Conservation (phyloP, 805 yeast genomes). For the Danielia reshetovae region DNA sequence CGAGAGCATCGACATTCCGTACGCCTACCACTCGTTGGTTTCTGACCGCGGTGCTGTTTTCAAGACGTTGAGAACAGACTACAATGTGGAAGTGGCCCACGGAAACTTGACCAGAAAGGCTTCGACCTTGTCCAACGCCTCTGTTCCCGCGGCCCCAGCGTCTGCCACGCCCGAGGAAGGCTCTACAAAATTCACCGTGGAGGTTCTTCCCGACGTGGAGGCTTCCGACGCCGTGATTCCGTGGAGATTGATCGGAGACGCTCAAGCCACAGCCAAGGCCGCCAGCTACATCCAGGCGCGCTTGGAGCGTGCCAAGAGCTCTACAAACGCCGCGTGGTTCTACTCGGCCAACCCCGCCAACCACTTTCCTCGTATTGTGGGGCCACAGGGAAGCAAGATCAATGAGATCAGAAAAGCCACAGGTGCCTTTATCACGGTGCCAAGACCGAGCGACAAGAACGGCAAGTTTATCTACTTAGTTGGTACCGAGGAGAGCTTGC, state of each 20-base stretch:
- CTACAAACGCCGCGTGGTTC: conserved; percentile 55
- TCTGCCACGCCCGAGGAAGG: conserved; percentile 40
- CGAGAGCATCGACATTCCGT: conserved; percentile 54
- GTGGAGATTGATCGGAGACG: conserved; percentile 64
- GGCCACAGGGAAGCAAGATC: conserved; percentile 70
- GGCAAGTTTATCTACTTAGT: conserved; percentile 54
- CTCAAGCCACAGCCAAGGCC: conserved; percentile 48
- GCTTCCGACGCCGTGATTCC: conserved; percentile 39
- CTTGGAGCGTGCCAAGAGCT: conserved; percentile 43
- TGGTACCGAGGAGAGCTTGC: conserved; percentile 55
- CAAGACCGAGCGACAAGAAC: conserved; percentile 51
- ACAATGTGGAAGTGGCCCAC: conserved; percentile 55
- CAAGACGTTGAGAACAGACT: conserved; percentile 49
- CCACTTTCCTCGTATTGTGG: conserved; percentile 61
- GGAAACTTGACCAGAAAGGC: conserved; percentile 52
- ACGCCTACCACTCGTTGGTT: conserved; percentile 52
- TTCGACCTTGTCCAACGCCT: conserved; percentile 41
- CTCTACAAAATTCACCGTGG: conserved; percentile 44
- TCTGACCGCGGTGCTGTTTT: conserved; percentile 64
- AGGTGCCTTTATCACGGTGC: conserved; percentile 58
- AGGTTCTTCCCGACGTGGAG: conserved; percentile 16
- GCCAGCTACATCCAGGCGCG: conserved; percentile 47
- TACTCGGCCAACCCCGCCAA: conserved; percentile 50
- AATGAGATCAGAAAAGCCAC: conserved; percentile 56
- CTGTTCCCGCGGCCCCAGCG: conserved; percentile 46